Evolutionary conservation across 345 rosid species (phyloP).

Genomic region (Microcos paniculata): DNA sequence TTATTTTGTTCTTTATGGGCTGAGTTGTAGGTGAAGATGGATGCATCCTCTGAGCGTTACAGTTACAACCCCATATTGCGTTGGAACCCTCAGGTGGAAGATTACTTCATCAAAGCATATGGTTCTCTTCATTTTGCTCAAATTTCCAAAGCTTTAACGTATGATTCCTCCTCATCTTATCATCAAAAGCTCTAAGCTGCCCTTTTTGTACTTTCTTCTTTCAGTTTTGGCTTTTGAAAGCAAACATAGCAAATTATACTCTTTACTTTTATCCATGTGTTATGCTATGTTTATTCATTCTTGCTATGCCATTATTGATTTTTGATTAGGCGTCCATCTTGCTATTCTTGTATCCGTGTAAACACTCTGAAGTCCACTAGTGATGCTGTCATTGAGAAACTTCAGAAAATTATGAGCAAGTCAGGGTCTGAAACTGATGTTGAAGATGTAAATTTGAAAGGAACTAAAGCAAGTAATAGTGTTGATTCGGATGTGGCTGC

Average conservation of each 20-base stretch:
- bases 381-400: conserved; percentile 71
- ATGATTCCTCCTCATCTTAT: conserved; percentile 8
- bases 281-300: not conserved
- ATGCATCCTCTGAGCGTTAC: conserved; percentile 59
- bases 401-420: conserved; percentile 40
- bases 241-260: not conserved
- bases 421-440: conserved; percentile 25
- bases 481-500: conserved; percentile 11
- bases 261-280: not conserved
- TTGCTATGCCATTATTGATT: not conserved
- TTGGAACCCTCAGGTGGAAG: conserved; percentile 86
- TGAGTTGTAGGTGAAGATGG: conserved; percentile 40
- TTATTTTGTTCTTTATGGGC: not conserved
- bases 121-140: conserved; percentile 70
- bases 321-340: conserved; percentile 65
- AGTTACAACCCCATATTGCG: conserved; percentile 64
- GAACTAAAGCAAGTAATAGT: conserved; percentile 20
- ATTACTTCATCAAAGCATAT: conserved; percentile 77
- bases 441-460: conserved; percentile 23
- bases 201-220: not conserved
- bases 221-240: not conserved
- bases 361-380: conserved; percentile 68
- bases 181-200: not conserved
- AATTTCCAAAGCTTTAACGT: conserved; percentile 83
- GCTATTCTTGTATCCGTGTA: conserved; percentile 87